Base-by-base conservation (phyloP, 129 eudicot genomes). In the Escallonia herrerae region DNA sequence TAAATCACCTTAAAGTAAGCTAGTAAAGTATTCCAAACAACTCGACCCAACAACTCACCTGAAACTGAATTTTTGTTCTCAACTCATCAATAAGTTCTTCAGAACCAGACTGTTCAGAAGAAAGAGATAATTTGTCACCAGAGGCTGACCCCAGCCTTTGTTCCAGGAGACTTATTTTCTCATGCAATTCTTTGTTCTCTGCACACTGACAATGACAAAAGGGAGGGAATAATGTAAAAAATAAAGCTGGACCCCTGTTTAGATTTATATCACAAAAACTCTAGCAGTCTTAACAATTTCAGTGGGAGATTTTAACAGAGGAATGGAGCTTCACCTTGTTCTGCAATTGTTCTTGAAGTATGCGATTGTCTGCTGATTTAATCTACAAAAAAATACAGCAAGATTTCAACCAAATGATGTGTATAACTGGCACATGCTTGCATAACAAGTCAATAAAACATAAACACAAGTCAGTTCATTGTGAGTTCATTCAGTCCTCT, bases 331-430 rank as follows among this genome's bases (percentile, higher is more conserved):
- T 53, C 46, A 93, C 99, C 99, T 93, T 93, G 78, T 79, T 83
- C 76, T 93, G 95, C 69, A 93, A 78, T 74, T 93, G 96, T 60
- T 93, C 99, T 73, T 93, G 96, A 60, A 93, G 96, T 5, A 93
- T 79, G 54, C 95, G 87, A 71, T 93, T 93, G 76, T 93, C 99
- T 57, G 99, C 99, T 59, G 91, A 66, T 80, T 81, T 88, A 8
- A 93, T 85, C 98, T 91, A 86, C 60, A 60, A 41, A 67, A 48
- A 65, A 37, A 63, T 12, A 58, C 40, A n/a, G 37, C 50, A 47
- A 61, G 22, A 39, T 49, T 56, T 48, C 3, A 15, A 59, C 40
- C 45, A 41, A 43, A 43, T 60, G 46, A 8, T 8, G 38, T 11
- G 43, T 10, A 43, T 60, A 43, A 58, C 22, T 46, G 54, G 60